Evolutionary conservation across 2,329 filamentous ascomycete genomes (phyloP).

Genomic region (Thielaviopsis punctulata): DNA sequence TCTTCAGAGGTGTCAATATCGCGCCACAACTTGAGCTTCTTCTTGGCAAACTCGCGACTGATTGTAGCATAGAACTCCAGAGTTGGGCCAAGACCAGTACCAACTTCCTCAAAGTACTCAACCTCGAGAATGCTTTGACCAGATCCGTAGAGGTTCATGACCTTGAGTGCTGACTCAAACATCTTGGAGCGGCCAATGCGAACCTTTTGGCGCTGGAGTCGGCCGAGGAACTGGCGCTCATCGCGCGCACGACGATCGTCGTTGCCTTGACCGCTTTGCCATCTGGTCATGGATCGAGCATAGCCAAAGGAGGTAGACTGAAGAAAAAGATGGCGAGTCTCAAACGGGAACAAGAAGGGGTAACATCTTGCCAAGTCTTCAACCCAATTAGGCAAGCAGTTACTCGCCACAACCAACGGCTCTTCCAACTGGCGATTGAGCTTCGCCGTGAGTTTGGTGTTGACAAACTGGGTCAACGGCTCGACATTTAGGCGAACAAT

Average conservation of each 20-base stretch:
- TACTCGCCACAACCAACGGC: slow-evolving; percentile 89
- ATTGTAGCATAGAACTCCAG: slow-evolving; percentile 97
- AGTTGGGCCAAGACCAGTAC: slow-evolving; percentile 85
- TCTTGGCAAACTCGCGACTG: slow-evolving; percentile 92
- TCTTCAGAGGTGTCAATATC: slow-evolving; percentile 61
- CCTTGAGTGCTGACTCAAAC: slow-evolving; percentile 88
- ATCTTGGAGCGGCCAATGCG: slow-evolving; percentile 90
- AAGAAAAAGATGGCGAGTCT: slow-evolving; percentile 88
- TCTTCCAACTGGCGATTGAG: slow-evolving; percentile 93
- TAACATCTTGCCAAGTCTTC: slow-evolving; percentile 87
- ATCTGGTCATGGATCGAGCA: slow-evolving; percentile 88
- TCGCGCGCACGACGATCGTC: slow-evolving; percentile 78
- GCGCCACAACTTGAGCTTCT: slow-evolving; percentile 91
- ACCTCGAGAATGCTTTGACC: slow-evolving; percentile 92
- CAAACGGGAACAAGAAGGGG: slow-evolving; percentile 94
- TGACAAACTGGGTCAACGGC: slow-evolving; percentile 85
- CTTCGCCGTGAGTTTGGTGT: slow-evolving; percentile 95
- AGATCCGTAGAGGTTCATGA: slow-evolving; percentile 97
- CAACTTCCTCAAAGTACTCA: slow-evolving; percentile 97
- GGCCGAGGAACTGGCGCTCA: slow-evolving; percentile 77
- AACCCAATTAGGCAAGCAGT: slow-evolving; percentile 88
- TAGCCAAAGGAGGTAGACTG: slow-evolving; percentile 98
- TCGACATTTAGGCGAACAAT: slow-evolving; percentile 57
- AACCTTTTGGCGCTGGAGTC: slow-evolving; percentile 92
- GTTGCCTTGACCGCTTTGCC: slow-evolving; percentile 78